phyloP scores from a whole-genome alignment of 1,284 basidiomycete species.

The Phylloporus sp. region DNA sequence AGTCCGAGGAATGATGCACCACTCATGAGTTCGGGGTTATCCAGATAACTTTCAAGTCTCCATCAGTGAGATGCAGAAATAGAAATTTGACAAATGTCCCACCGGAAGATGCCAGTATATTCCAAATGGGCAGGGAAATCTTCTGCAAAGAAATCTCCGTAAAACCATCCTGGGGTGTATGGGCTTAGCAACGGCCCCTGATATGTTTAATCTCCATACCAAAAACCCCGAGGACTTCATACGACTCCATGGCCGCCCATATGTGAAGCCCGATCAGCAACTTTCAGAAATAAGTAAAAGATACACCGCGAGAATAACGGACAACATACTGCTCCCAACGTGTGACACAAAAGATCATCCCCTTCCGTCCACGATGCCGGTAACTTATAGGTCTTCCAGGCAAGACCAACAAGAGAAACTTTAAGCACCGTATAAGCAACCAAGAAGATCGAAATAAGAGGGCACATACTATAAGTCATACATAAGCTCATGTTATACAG shows the following conservation, averaged over 20 bases:
- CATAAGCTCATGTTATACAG: constrained; percentile 92
- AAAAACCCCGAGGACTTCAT: constrained; percentile 92
- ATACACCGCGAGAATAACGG: background rate
- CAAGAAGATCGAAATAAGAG: background rate
- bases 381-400: constrained; percentile 86
- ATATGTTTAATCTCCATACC: constrained; percentile 47
- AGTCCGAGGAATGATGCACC: constrained; percentile 96
- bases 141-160: constrained; percentile 97
- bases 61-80: constrained; percentile 3
- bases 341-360: constrained; percentile 88
- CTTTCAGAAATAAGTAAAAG: constrained; percentile 42
- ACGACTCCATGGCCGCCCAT: constrained; percentile 91
- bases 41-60: constrained; percentile 41
- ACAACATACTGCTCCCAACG: constrained; percentile 72
- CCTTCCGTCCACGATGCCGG: constrained; percentile 88
- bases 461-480: constrained; percentile 87
- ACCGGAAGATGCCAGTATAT: constrained; percentile 96
- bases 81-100: constrained; percentile 18
- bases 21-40: constrained; percentile 97
- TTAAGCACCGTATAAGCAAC: constrained; percentile 5
- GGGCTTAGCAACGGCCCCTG: constrained; percentile 11
- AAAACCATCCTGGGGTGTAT: constrained; percentile 83
- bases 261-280: constrained; percentile 86
- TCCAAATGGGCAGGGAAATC: constrained; percentile 91
- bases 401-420: constrained; percentile 84